Percentiles rank a stretch among this genome's conserved stretches.
Evolutionary conservation across 1,139 yeast species (phyloP).

Genomic region (Lodderomyces theae): DNA sequence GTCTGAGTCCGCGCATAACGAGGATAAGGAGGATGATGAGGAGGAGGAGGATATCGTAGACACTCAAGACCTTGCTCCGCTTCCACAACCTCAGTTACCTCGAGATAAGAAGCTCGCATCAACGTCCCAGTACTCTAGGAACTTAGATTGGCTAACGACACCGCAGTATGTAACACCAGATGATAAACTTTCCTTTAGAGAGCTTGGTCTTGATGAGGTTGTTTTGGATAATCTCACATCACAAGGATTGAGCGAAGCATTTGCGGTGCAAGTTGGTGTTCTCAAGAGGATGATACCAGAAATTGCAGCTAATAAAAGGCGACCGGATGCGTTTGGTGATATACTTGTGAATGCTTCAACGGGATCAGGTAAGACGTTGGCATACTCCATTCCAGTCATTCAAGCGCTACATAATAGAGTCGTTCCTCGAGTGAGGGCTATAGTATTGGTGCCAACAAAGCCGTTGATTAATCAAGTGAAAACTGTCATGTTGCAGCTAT

Average conservation of each 20-base stretch:
- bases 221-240: constrained; percentile 47
- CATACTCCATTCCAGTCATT: constrained; percentile 81
- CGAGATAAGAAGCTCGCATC: constrained; percentile 44
- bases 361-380: constrained; percentile 95
- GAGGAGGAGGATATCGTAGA: constrained; percentile 26
- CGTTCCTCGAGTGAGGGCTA: constrained; percentile 73
- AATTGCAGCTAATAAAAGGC: constrained; percentile 40
- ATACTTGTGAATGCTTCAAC: constrained; percentile 89
- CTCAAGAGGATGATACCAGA: constrained; percentile 56
- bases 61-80: constrained; percentile 60
- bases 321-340: constrained; percentile 68
- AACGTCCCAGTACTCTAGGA: constrained; percentile 37
- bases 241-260: constrained; percentile 54
- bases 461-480: constrained; percentile 84
- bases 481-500: constrained; percentile 55
- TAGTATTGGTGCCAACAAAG: constrained; percentile 84
- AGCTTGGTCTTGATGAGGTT: constrained; percentile 38
- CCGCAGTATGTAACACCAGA: constrained; percentile 57
- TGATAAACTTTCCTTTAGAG: constrained; percentile 38
- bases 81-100: constrained; percentile 79
- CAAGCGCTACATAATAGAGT: constrained; percentile 61
- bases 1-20: constrained; percentile 13
- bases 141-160: constrained; percentile 62
- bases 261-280: constrained; percentile 75
- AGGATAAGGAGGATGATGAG: constrained; percentile 20